Evolutionary conservation across 192 early-diverging fungal species (phyloP), one percentile per base, ranked within the genome.

Genomic region (Coemansia sp.): DNA sequence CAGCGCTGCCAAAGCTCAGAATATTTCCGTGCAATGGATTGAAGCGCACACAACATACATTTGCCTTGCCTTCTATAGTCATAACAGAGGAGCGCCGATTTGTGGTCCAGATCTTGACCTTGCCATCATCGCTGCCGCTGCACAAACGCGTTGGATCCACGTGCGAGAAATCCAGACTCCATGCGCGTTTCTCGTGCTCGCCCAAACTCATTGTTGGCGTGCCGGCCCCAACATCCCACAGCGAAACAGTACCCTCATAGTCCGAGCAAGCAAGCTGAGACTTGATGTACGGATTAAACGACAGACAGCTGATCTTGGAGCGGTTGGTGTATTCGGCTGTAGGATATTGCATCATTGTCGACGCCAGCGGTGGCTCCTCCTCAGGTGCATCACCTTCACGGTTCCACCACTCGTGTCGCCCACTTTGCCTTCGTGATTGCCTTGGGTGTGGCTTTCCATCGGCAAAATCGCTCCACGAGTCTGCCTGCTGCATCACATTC

Each of bases 21-120:
- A 93, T 84, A 63, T 94, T 80, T 56, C 81, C 85, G 30, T 82
- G 83, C 32, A 82, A 67, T 8, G 94, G 96, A 58, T 93, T 92
- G 82, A 94, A 98, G 59, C 93, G 92, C 50, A 95, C 96, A 54
- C 93, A 95, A 76, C 94, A 97, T 19, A 96, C 88, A 76, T 95
- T 96, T 23, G 92, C 93, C 54, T 88, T 88, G 75, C 88, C 87
- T 64, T 92, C 89, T 52, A 98, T 88, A 0, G 92, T 95, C 59
- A 84, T 84, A 5, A 91, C 86, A 19, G 95, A 93, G 5, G 85
- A 58, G 10, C 83, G 76, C 29, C 88, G 85, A 53, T 84, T 94
- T 6, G 85, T 90, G 0, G 89, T 88, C 96, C 96, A 98, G 54
- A 98, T 87, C 74, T 93, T 93, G 54, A 94, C 96, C 61, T 90